A percentile compares a stretch with the other conserved stretches of the same genome.
Evolutionary conservation across 768 basidiomycete genomes (phyloP).

Genomic region (Tylopilus intermedius): DNA sequence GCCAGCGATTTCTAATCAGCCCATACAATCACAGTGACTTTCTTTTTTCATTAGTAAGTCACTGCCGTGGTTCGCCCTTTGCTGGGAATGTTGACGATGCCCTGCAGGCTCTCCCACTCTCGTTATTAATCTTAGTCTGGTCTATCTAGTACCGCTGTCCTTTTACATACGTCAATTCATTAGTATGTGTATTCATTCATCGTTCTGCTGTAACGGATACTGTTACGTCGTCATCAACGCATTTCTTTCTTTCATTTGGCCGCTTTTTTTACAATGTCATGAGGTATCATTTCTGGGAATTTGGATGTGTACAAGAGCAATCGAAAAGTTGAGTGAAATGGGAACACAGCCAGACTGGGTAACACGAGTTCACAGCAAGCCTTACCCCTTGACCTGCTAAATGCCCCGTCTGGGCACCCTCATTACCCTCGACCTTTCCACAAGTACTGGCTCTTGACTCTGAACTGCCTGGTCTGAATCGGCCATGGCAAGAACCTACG

Average conservation of each 20-base stretch:
- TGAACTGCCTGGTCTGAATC: slow-evolving; percentile 4
- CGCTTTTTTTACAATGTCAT: slow-evolving; percentile 12
- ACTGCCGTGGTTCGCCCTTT: neutral
- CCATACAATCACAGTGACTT: slow-evolving; percentile 22
- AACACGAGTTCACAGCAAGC: neutral
- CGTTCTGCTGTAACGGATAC: slow-evolving; percentile 22
- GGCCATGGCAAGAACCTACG: slow-evolving; percentile 47
- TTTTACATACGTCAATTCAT: slow-evolving; percentile 22
- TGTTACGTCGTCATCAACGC: slow-evolving; percentile 26
- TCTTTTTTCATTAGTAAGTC: slow-evolving; percentile 21
- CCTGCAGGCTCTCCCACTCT: slow-evolving; percentile 12
- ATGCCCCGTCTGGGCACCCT: slow-evolving; percentile 23
- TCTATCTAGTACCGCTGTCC: slow-evolving; percentile 27
- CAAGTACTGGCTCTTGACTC: slow-evolving; percentile 18
- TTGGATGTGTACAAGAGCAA: neutral
- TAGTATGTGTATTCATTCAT: slow-evolving; percentile 29
- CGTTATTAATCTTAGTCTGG: slow-evolving; percentile 20
- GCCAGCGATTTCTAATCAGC: slow-evolving; percentile 42
- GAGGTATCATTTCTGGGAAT: slow-evolving; percentile 12
- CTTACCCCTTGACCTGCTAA: slow-evolving; percentile 18
- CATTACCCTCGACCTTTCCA: slow-evolving; percentile 14
- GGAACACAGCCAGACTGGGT: neutral
- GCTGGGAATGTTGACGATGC: slow-evolving; percentile 10
- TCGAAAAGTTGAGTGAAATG: neutral
- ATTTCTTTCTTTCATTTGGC: slow-evolving; percentile 11